These are phyloP conservation scores for Pseudozyma thailandica DNA, from an alignment of 1,284 basidiomycete species.

Conservation along the genomic window DNA sequence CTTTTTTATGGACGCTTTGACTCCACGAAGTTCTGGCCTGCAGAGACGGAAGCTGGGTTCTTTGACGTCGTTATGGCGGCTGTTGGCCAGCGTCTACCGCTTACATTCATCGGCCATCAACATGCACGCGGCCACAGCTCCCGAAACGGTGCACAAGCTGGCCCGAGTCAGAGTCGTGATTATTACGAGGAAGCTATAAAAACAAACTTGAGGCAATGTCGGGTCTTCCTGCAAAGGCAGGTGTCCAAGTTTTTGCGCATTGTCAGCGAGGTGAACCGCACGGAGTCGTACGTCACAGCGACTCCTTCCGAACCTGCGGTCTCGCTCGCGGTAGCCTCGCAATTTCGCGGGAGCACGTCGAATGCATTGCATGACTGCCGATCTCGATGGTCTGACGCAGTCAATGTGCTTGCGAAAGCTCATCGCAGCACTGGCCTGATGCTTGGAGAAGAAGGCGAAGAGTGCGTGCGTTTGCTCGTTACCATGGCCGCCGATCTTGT, in stretches of 20 bases:
- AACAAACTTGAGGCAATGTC: no score
- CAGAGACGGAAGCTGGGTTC: background rate
- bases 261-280: constrained; percentile 4
- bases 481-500: constrained; percentile 31
- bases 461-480: constrained; percentile 40
- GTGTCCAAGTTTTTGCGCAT: constrained; percentile 11
- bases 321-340: constrained; percentile 12
- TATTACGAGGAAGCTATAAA: no score
- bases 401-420: constrained; percentile 1
- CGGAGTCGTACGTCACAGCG: constrained; percentile 5
- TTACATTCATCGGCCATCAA: constrained; percentile 5
- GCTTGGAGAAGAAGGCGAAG: constrained; percentile 6
- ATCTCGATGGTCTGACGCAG: background rate
- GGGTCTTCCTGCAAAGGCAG: constrained; percentile 1
- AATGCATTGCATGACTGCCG: background rate
- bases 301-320: constrained; percentile 12
- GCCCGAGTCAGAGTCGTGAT: no score
- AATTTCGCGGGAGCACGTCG: background rate
- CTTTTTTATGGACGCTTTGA: background rate
- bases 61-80: constrained; percentile 4
- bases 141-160: background rate
- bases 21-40: background rate
- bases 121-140: background rate
- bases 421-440: constrained; percentile 13
- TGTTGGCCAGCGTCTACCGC: constrained; percentile 5